Evolutionary conservation across 2,329 filamentous ascomycete genomes (phyloP), one percentile per base, ranked within the genome.

Genomic region (Neospermospora avenae): DNA sequence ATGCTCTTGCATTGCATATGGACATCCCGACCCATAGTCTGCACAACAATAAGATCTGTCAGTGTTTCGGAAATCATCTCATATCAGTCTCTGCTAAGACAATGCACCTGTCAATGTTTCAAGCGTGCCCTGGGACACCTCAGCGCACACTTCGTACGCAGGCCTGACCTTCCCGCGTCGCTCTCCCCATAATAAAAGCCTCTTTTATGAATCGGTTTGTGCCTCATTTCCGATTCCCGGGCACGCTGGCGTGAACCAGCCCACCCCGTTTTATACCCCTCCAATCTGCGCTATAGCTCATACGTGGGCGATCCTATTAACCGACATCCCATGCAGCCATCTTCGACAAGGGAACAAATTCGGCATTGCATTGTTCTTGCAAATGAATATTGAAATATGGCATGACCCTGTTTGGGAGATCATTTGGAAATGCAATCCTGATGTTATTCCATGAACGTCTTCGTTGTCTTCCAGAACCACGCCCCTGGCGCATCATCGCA

Each of bases 31-130:
- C 49, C 41, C 10, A 34, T 51, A 28, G 46, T 51, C 20, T 35
- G 10, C 46, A 51, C 46, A 51, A 34, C 24, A 41, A 39, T 53
- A 59, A 42, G 46, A 48, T 57, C 51, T 59, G 56, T 62, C 54
- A 55, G 48, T 41, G 57, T 59, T 62, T 62, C 57, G 57, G 57
- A 62, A 62, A 62, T 60, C 60, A 62, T 62, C 57, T 62, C 54
- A 61, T 61, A 57, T 62, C 25, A 20, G n/a, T 35, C 56, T 18
- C 56, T 56, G 56, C 57, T 58, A 57, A 49, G 52, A 18, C 42
- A 31, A 31, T 25, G 25, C 35, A 42, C 55, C 55, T 57, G 49
- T 49, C 58, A 60, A 46, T 53, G 58, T 57, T 61, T 56, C 48
- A 28, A 54, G 18, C 11, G 18, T 41, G 13, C n/a, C 24, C 20